A percentile compares a stretch with the other conserved stretches of the same genome.
Conservation (phyloP, 306 rosid species). For the Glycine tomentella region DNA sequence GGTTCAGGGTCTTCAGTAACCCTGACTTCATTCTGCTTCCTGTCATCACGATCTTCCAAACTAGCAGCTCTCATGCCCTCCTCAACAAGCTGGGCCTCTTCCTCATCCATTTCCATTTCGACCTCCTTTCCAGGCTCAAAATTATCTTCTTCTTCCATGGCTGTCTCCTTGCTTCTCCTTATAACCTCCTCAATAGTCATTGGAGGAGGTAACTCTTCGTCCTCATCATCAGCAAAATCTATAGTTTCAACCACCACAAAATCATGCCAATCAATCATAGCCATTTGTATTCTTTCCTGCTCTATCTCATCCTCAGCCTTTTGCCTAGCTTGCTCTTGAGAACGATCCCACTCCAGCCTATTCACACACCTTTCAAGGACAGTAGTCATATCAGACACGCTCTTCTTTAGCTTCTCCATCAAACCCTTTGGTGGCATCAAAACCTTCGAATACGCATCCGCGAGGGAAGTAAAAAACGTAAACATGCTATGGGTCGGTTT, state of each 20-base stretch:
- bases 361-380: constrained; percentile 91
- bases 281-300: constrained; percentile 93
- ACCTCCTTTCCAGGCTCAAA: constrained; percentile 88
- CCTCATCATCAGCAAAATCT: constrained; percentile 97
- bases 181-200: constrained; percentile 96
- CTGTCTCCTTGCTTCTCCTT: constrained; percentile 82
- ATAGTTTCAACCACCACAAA: constrained; percentile 95
- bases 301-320: constrained; percentile 94
- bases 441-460: constrained; percentile 92
- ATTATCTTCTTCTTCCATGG: constrained; percentile 69
- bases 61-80: constrained; percentile 87
- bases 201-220: constrained; percentile 90
- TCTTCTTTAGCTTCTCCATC: constrained; percentile 80
- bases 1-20: constrained; percentile 77
- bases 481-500: constrained; percentile 98
- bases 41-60: constrained; percentile 71
- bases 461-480: constrained; percentile 92
- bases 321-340: constrained; percentile 96
- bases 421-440: constrained; percentile 92
- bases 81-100: constrained; percentile 92
- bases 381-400: constrained; percentile 84
- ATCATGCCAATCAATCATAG: constrained; percentile 99
- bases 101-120: constrained; percentile 99
- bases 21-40: constrained; percentile 67
- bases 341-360: constrained; percentile 93